A percentile compares a stretch with the other conserved stretches of the same genome.
Conservation (phyloP, 75 land plant genomes). For the Selaginella tamariscina region DNA sequence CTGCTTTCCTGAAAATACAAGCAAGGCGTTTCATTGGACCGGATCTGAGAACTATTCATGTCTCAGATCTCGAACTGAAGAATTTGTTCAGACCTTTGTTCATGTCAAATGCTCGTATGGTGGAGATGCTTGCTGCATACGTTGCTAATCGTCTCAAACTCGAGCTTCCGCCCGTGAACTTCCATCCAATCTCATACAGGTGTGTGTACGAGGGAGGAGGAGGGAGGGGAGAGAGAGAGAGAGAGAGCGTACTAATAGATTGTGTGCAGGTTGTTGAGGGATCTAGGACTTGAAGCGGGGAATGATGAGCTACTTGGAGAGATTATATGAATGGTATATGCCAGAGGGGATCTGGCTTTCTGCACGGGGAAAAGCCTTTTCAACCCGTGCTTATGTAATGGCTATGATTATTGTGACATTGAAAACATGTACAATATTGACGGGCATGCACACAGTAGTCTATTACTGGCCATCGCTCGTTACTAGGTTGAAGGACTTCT, state of each 20-base stretch:
- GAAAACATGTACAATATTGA: slow-evolving; percentile 55
- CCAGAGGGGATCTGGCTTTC: slow-evolving; percentile 74
- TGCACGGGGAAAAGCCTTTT: slow-evolving; percentile 30
- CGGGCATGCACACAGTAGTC: too few species aligned
- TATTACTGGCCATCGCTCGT: too few species aligned
- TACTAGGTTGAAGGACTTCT: slow-evolving; percentile 17
- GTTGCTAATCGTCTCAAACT: slow-evolving; percentile 51
- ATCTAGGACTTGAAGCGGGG: slow-evolving; percentile 45
- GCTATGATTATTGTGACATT: slow-evolving; percentile 62
- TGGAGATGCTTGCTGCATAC: slow-evolving; percentile 50
- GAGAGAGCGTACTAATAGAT: slow-evolving; percentile 38
- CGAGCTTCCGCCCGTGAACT: slow-evolving; percentile 69
- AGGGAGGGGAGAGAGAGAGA: too few species aligned
- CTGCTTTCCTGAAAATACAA: slow-evolving; percentile 51
- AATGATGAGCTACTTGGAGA: slow-evolving; percentile 36
- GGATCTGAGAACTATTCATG: not conserved
- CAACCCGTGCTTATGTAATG: slow-evolving; percentile 77
- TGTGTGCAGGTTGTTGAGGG: slow-evolving; percentile 33
- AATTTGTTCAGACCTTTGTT: slow-evolving; percentile 54
- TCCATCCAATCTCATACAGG: slow-evolving; percentile 43
- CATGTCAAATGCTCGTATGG: slow-evolving; percentile 30
- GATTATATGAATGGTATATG: slow-evolving; percentile 64
- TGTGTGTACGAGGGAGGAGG: too few species aligned
- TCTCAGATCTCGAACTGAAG: slow-evolving; percentile 15
- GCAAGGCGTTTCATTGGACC: slow-evolving; percentile 19